Evolutionary conservation across 495 filamentous ascomycete genomes (phyloP), one percentile per base, ranked within the genome.

Genomic region (Aspergillus egyptiacus): DNA sequence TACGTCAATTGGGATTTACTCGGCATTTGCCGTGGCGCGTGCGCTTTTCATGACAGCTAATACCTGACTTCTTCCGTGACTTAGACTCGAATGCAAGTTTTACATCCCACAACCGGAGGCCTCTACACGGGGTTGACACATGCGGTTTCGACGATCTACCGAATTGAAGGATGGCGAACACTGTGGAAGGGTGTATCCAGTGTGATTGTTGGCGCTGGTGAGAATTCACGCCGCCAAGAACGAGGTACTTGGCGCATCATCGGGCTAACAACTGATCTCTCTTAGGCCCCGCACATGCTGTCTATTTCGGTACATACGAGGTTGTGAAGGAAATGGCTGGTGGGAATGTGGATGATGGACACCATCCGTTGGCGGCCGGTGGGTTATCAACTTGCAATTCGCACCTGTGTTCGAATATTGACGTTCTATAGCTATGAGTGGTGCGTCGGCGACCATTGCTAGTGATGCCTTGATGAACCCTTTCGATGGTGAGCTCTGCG

Each of bases 391-490:
- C 18, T 24, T 30, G 14, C 36, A 19, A 10, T 14, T 30, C 25
- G 33, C 25, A 40, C 54, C 55, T 35, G 56, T 41, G n/a, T 9
- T 15, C 38, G 48, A 59, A 44, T 59, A 32, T 39, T 59, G 37
- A 53, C 53, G 36, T 39, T 59, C 10, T 27, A 47, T 58, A 95
- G 91, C 91, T 30, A 79, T 86, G 42, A 94, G 89, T 63, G 93
- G 93, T 62, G 91, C 91, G 47, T 85, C 87, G 55, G 93, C 93
- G 42, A 97, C 93, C 0, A 96, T 96, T 60, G 88, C 89, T 27
- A 95, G 89, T 61, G 93, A 99, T 73, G 94, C 93, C 30, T 75
- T 99, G 40, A 99, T 99, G 93, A 99, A 97, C 65, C 93, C 93
- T 23, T 99, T 99, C 65, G 93, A 99, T 73, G 91, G 90, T 95